Base-by-base conservation (phyloP, 768 basidiomycete species). In the Calocybe gangraenosa region DNA sequence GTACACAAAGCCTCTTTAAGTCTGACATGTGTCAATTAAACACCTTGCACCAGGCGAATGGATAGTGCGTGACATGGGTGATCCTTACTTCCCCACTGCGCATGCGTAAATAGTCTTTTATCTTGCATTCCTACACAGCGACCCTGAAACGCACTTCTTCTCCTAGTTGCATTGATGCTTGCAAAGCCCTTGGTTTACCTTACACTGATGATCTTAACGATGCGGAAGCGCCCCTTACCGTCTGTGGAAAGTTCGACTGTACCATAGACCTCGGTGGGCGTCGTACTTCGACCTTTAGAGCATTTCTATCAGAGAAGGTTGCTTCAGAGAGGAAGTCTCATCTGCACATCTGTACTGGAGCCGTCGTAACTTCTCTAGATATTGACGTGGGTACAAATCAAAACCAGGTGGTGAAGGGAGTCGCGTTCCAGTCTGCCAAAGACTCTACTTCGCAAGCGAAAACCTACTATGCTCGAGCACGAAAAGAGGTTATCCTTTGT, bases 201-300 rank as follows among this genome's bases (percentile, higher is more conserved):
- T 40, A 44, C 6, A 39, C 44, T 2, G 5, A 40, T 1, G 49
- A 59, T 25, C 23, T 48, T 36, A 57, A 60, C 42, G 37, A 46
- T 17, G 56, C 59, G 0, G 25, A 33, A 2, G 22, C 38, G 8
- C 56, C 57, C 13, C 15, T 31, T 0, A 42, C 49, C 8, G 28
- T 48, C 31, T 56, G 48, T 31, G 41, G 38, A 17, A 40, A 38
- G 6, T 25, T 58, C 5, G 46, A 60, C 15, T 46, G 38, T 18
- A 50, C 55, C 2, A 46, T 55, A 13, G 52, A 57, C 28, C 21
- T 39, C 0, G 33, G 44, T 3, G 34, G 47, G 3, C 51, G 28
- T 14, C 49, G 60, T 9, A 34, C 32, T 38, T 53, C 57, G 1
- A 51, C 55, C 0, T 56, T 43, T 20, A n/a, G 35, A n/a, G 60